Evolutionary conservation across 257 asterid genomes (phyloP).

Genomic region (Rubia yunnanensis): DNA sequence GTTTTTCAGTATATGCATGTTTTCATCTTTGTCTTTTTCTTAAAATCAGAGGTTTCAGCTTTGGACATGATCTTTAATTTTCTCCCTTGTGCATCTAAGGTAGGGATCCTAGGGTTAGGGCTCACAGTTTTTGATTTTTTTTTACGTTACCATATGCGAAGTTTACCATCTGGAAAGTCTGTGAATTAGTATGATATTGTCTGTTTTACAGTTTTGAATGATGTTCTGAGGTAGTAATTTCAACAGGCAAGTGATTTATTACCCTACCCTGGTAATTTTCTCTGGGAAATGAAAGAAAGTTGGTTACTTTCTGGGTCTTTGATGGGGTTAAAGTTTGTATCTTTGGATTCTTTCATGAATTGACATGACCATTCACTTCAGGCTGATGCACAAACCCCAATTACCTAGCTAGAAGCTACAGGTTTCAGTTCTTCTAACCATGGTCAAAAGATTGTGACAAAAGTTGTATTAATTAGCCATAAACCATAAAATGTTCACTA

Average conservation of each 20-base stretch:
- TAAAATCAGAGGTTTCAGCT: neutral
- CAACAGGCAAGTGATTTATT: neutral
- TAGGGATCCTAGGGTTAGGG: slow-evolving; percentile 18
- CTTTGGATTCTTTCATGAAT: neutral
- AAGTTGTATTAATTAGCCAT: too few relatives aligned
- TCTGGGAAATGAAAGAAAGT: neutral
- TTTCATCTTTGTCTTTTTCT: neutral
- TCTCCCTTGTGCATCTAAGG: neutral
- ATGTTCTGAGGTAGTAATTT: neutral
- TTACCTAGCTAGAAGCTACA: neutral
- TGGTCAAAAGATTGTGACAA: neutral
- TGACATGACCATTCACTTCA: neutral
- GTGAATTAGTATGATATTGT: too few relatives aligned
- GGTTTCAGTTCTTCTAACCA: neutral
- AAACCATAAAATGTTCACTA: neutral
- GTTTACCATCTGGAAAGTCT: too few relatives aligned
- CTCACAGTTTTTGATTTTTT: neutral
- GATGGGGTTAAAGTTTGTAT: neutral
- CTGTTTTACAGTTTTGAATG: neutral
- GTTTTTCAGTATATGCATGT: slow-evolving; percentile 10
- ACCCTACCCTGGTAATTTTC: too few relatives aligned
- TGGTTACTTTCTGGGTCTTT: neutral
- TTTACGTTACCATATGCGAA: neutral
- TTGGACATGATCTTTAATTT: neutral
- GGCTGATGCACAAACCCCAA: neutral